Evolutionary conservation across 225 moss, liverwort and hornwort genomes (phyloP).

Genomic region (Polytrichum commune): DNA sequence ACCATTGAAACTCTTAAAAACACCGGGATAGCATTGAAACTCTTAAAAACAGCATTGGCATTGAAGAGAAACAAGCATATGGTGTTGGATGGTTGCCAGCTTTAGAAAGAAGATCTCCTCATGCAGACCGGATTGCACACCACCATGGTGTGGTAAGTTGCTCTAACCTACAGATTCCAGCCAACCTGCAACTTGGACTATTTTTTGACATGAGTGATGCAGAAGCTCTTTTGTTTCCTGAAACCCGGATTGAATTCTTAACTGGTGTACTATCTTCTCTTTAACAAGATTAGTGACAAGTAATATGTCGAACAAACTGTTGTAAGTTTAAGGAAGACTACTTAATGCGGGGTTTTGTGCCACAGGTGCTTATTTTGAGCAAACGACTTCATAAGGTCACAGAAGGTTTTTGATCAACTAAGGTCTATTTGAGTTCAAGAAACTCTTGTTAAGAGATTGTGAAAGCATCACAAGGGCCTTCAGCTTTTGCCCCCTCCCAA

Average conservation of each 20-base stretch:
- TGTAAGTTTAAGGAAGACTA: too few species aligned
- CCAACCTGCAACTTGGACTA: background rate
- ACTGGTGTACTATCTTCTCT: too few species aligned
- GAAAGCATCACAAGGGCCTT: constrained; percentile 72
- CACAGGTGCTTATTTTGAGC: constrained; percentile 82
- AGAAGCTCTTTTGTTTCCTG: background rate
- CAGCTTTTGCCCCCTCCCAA: constrained; percentile 42
- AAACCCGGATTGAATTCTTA: too few species aligned
- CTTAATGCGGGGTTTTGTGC: constrained; percentile 22
- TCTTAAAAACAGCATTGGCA: constrained; percentile 78
- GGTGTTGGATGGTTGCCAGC: constrained; percentile 72
- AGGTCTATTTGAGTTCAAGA: constrained; percentile 99
- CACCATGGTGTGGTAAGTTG: constrained; percentile 93
- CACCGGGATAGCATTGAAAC: constrained; percentile 81
- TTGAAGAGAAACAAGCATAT: constrained; percentile 60
- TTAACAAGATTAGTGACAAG: too few species aligned
- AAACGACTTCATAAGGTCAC: constrained; percentile 83
- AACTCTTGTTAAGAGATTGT: constrained; percentile 73
- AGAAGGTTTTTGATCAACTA: too few species aligned
- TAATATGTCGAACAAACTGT: too few species aligned
- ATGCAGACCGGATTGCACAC: constrained; percentile 84
- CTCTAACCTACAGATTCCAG: constrained; percentile 8
- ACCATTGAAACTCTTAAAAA: too few species aligned
- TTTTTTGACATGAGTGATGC: too few species aligned
- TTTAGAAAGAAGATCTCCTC: constrained; percentile 50